A percentile compares a stretch with the other conserved stretches of the same genome.
Evolutionary conservation across 1,139 yeast species (phyloP).

Genomic region (Geotrichum australiense): DNA sequence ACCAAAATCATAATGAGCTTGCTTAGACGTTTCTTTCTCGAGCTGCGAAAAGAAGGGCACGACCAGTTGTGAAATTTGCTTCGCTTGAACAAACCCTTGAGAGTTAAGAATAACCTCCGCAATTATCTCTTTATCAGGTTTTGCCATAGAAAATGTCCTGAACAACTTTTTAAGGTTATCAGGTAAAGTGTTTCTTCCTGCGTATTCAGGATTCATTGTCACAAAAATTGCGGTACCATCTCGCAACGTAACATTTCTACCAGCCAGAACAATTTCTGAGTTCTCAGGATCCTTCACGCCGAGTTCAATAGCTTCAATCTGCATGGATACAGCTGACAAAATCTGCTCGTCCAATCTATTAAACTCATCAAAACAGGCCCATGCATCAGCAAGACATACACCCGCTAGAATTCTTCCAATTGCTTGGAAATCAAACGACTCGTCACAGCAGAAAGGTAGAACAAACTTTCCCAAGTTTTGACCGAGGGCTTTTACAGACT

Average conservation of each 20-base stretch:
- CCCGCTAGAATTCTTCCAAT: conserved; percentile 77
- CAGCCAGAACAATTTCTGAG: conserved; percentile 43
- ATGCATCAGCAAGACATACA: conserved; percentile 77
- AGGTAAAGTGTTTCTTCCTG: conserved; percentile 76
- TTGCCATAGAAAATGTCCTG: conserved; percentile 65
- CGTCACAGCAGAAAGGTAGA: conserved; percentile 86
- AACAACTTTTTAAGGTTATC: conserved; percentile 79
- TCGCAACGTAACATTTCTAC: conserved; percentile 41
- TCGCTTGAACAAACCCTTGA: conserved; percentile 57
- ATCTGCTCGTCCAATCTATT: conserved; percentile 68
- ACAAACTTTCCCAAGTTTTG: conserved; percentile 75
- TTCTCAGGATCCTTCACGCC: conserved; percentile 21
- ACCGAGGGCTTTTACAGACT: conserved; percentile 80
- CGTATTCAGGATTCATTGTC: conserved; percentile 88
- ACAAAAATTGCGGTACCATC: conserved; percentile 62
- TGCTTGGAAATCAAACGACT: conserved; percentile 73
- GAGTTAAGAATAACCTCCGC: conserved; percentile 67
- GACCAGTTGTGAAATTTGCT: conserved; percentile 41
- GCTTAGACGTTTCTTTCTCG: conserved; percentile 39
- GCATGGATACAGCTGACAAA: conserved; percentile 81
- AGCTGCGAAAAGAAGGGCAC: conserved; percentile 53
- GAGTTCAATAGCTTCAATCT: conserved; percentile 63
- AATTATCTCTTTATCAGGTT: conserved; percentile 64
- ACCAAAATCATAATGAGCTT: conserved; percentile 86
- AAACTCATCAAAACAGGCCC: conserved; percentile 97